phyloP scores from a whole-genome alignment of 2,329 filamentous ascomycete species.

The Apiospora pterosperma region DNA sequence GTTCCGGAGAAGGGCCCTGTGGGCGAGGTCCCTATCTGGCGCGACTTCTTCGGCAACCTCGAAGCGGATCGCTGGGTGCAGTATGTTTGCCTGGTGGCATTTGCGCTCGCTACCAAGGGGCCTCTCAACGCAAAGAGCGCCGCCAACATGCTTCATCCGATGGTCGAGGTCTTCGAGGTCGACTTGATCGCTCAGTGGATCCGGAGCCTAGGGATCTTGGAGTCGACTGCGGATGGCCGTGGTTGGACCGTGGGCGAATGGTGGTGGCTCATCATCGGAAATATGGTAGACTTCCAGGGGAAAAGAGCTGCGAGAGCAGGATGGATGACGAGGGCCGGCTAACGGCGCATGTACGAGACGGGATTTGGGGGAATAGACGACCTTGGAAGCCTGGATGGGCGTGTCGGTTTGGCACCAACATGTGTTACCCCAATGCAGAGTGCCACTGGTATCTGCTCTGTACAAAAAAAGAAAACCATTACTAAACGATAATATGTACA shows the following conservation, averaged over 20 bases:
- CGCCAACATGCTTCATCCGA: constrained; percentile 51
- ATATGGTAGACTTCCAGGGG: constrained; percentile 19
- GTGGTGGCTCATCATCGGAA: constrained; percentile 64
- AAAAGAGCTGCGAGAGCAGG: not conserved
- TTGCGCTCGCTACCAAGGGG: constrained; percentile 60
- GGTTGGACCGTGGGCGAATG: constrained; percentile 54
- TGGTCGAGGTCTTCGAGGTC: constrained; percentile 62
- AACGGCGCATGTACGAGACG: not conserved
- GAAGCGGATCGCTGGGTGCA: constrained; percentile 62
- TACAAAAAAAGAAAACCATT: no score
- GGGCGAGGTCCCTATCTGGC: constrained; percentile 66
- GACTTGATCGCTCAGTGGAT: constrained; percentile 58
- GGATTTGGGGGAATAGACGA: not conserved
- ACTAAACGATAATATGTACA: not conserved
- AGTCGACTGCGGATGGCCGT: constrained; percentile 33
- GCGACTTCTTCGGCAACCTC: constrained; percentile 61
- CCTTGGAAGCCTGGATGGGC: not conserved
- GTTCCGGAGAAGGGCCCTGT: constrained; percentile 39
- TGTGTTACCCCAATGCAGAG: not conserved
- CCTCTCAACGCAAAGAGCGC: constrained; percentile 52
- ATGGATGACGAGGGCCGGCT: not conserved
- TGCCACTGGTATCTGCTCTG: not conserved
- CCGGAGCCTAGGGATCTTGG: constrained; percentile 47
- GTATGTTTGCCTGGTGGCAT: constrained; percentile 58
- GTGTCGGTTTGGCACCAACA: not conserved